Conservation (phyloP, 2,329 filamentous ascomycete genomes). For the Alternaria burnsii region DNA sequence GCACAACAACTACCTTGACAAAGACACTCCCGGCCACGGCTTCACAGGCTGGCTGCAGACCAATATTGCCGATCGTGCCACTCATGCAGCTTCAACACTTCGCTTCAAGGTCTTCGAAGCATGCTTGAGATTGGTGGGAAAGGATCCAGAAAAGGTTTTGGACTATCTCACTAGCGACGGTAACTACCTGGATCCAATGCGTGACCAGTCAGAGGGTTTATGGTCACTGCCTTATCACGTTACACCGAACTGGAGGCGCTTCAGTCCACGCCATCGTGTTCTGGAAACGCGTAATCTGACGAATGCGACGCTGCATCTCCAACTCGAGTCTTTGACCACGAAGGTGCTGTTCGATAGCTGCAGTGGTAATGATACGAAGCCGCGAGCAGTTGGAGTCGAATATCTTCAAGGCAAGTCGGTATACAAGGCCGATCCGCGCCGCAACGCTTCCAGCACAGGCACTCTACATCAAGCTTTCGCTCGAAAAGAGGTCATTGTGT, state of each 20-base stretch:
- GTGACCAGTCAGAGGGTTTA: conserved; percentile 43
- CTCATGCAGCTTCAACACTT: conserved; percentile 10
- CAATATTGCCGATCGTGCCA: conserved; percentile 22
- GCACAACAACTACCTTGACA: conserved; percentile 27
- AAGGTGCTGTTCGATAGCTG: conserved; percentile 50
- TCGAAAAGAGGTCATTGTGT: conserved; percentile 29
- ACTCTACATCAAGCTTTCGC: conserved; percentile 25
- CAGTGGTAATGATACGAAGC: conserved; percentile 25
- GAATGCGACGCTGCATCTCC: conserved; percentile 25
- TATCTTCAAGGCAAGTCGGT: conserved; percentile 52
- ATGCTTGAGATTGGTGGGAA: conserved; percentile 24
- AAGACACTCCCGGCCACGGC: conserved; percentile 28
- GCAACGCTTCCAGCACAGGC: conserved; percentile 23
- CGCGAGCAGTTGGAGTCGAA: conserved; percentile 55
- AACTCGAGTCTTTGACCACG: conserved; percentile 51
- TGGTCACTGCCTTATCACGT: conserved; percentile 50
- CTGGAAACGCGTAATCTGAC: conserved; percentile 17
- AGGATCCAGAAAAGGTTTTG: conserved; percentile 22
- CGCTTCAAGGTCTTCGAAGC: conserved; percentile 22
- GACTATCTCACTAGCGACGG: conserved; percentile 26
- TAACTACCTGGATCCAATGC: conserved; percentile 24
- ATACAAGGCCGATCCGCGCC: conserved; percentile 55
- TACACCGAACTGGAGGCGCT: conserved; percentile 24
- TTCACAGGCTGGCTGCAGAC: conserved; percentile 31
- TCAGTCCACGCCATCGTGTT: conserved; percentile 27